A percentile compares a stretch with the other conserved stretches of the same genome.
Evolutionary conservation across 2,329 filamentous ascomycete genomes (phyloP).

Genomic region (Cadophora gregata): DNA sequence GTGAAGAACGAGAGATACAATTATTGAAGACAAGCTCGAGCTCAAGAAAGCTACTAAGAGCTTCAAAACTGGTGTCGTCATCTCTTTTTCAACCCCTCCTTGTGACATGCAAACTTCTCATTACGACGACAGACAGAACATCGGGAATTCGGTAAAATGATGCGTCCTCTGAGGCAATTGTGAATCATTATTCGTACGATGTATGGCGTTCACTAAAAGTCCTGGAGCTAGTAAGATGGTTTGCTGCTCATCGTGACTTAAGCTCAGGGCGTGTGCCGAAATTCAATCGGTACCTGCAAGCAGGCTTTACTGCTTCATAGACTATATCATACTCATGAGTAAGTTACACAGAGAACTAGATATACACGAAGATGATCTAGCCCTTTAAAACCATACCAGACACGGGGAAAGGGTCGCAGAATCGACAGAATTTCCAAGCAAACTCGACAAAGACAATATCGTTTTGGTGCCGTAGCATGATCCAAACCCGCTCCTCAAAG

Average conservation of each 20-base stretch:
- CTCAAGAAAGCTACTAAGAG: constrained; percentile 3
- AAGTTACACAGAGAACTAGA: neutral
- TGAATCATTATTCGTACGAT: too few species aligned
- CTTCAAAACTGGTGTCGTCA: constrained; percentile 21
- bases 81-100: constrained; percentile 8
- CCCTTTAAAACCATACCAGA: too few species aligned
- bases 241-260: too few species aligned
- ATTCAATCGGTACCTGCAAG: neutral
- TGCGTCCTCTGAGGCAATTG: too few species aligned
- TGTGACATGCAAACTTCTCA: neutral
- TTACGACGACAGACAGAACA: neutral
- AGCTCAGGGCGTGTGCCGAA: neutral
- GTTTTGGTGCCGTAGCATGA: neutral
- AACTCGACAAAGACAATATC: constrained; percentile 20
- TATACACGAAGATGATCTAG: neutral
- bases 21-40: constrained; percentile 6
- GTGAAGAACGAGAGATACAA: neutral
- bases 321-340: neutral
- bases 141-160: too few species aligned
- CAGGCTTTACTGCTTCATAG: neutral
- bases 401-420: too few species aligned
- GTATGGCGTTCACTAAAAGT: too few species aligned
- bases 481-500: too few species aligned
- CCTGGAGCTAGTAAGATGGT: too few species aligned
- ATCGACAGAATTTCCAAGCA: too few species aligned